Conservation (phyloP, 306 rosid species). For the Lotus japonicus region DNA sequence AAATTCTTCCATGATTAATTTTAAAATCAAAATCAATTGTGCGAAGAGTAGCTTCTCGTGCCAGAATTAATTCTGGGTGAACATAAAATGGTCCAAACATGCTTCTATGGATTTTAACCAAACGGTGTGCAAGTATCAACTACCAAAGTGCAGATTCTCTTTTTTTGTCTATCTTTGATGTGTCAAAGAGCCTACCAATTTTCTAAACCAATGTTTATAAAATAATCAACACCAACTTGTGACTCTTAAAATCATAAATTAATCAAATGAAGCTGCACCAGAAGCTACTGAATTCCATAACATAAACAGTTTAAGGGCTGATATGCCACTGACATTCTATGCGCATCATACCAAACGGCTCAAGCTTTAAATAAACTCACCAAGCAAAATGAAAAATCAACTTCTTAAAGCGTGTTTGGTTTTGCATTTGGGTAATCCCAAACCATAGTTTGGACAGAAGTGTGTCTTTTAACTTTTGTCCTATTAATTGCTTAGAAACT, state of each 20-base stretch:
- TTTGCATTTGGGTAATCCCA: background rate
- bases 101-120: too few species aligned
- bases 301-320: background rate
- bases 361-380: background rate
- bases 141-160: background rate
- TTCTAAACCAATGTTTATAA: background rate
- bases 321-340: background rate
- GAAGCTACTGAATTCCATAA: background rate
- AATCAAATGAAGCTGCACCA: slow-evolving; percentile 1
- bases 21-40: too few species aligned
- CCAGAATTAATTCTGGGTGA: too few species aligned
- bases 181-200: background rate
- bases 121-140: too few species aligned
- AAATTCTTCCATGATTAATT: too few species aligned
- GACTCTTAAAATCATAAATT: background rate
- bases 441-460: background rate
- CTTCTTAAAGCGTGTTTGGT: background rate
- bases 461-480: background rate
- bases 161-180: background rate
- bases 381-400: background rate
- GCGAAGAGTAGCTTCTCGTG: too few species aligned
- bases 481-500: background rate
- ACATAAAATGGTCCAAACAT: too few species aligned
- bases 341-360: slow-evolving; percentile 2
- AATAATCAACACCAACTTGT: background rate